Percentiles rank a stretch among this genome's conserved stretches.
phyloP scores from a whole-genome alignment of 1,284 basidiomycete species.

The Dichomitus squalens region DNA sequence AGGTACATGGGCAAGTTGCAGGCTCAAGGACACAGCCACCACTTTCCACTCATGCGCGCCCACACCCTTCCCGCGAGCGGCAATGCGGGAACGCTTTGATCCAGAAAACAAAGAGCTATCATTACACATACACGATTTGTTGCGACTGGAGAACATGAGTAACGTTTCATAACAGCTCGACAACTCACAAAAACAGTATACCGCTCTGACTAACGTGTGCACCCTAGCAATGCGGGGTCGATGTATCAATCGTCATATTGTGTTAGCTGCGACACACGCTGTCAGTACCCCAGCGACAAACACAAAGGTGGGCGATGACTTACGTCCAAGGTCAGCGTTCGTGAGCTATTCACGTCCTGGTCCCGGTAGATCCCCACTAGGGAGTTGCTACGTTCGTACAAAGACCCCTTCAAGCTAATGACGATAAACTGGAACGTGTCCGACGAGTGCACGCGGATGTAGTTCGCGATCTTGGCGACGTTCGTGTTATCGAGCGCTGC shows the following conservation, averaged over 20 bases:
- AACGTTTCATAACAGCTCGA: background rate
- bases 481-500: conserved; percentile 97
- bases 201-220: background rate
- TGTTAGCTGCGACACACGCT: conserved; percentile 36
- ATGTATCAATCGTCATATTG: conserved; percentile 40
- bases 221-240: background rate
- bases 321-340: conserved; percentile 88
- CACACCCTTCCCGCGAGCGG: no score
- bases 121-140: background rate
- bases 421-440: conserved; percentile 93
- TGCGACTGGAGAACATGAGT: background rate
- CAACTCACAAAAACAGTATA: background rate
- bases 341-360: conserved; percentile 90
- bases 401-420: conserved; percentile 90
- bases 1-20: no score
- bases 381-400: conserved; percentile 91
- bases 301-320: conserved; percentile 36
- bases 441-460: conserved; percentile 81
- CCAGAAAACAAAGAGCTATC: background rate
- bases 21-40: no score
- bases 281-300: background rate
- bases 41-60: no score
- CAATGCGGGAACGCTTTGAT: no score
- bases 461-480: conserved; percentile 90
- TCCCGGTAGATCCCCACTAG: conserved; percentile 94